These are phyloP conservation scores for Torrubiella hemipterigena DNA, from an alignment of 2,329 filamentous ascomycete species.

Conservation along the genomic window DNA sequence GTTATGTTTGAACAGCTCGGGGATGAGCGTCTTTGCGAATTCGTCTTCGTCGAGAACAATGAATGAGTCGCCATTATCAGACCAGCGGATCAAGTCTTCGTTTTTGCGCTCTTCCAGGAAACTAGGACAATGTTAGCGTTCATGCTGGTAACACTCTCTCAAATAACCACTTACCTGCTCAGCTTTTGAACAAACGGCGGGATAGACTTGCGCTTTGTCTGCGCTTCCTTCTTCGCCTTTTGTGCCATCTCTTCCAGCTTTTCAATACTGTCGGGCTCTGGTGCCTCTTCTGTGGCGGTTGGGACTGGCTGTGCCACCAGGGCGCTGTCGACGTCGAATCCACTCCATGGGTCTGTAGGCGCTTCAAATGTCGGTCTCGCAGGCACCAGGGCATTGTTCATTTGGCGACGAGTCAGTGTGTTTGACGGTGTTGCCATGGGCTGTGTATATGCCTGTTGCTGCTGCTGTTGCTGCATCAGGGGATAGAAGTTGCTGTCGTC, in stretches of 20 bases:
- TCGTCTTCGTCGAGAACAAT: slow-evolving; percentile 95
- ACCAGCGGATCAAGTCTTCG: slow-evolving; percentile 92
- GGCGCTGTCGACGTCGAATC: slow-evolving; percentile 27
- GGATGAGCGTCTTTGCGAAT: slow-evolving; percentile 93
- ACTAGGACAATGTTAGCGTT: slow-evolving; percentile 34
- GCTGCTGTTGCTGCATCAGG: slow-evolving; percentile 22
- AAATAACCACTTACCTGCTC: slow-evolving; percentile 61
- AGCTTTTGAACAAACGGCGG: slow-evolving; percentile 96
- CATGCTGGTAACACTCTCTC: slow-evolving; percentile 2
- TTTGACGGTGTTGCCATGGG: slow-evolving; percentile 27
- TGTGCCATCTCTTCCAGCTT: slow-evolving; percentile 69
- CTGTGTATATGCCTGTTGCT: slow-evolving; percentile 20
- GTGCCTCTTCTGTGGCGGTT: slow-evolving; percentile 18
- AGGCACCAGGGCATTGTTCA: slow-evolving; percentile 37
- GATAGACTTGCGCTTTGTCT: slow-evolving; percentile 86
- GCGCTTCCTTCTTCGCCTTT: slow-evolving; percentile 75
- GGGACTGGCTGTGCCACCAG: slow-evolving; percentile 23
- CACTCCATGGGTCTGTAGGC: slow-evolving; percentile 25
- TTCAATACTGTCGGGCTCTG: slow-evolving; percentile 60
- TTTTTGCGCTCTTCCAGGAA: slow-evolving; percentile 91
- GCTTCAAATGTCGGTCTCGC: slow-evolving; percentile 26
- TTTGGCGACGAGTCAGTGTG: slow-evolving; percentile 38
- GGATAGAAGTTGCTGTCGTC: slow-evolving; percentile 26
- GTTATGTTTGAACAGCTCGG: slow-evolving; percentile 98
- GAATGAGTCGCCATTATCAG: slow-evolving; percentile 90